Evolutionary conservation across 2,329 filamentous ascomycete species (phyloP), one percentile per base, ranked within the genome.

Genomic region (Aspergillus unguis): DNA sequence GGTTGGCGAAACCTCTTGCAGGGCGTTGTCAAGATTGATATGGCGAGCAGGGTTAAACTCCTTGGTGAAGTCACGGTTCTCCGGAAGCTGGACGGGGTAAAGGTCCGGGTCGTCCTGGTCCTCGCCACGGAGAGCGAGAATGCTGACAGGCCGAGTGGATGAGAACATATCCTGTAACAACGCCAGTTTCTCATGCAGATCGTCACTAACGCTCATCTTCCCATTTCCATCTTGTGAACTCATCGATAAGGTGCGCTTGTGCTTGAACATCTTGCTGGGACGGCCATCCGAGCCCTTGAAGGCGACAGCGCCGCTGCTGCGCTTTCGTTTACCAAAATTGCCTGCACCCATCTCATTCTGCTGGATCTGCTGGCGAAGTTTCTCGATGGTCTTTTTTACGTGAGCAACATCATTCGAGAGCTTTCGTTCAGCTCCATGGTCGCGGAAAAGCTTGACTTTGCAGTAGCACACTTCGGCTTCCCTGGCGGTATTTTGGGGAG

Each of bases 361-460:
- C 0, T 87, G 79, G 55, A 96, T 94, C 65, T 96, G 92, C 66
- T 96, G 91, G 71, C 95, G 95, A 43, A 96, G 76, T 73, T 96
- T 97, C 66, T 96, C 92, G 62, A 97, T 96, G 0, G 88, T 90
- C 75, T 96, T 97, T 72, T 95, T 95, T 58, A 97, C 89, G 64
- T 97, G 92, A 0, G 90, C 88, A 6, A 96, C 83, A 62, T 97
- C 92, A 66, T 97, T 97, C 11, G 92, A 92, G 1, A 97, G 80
- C 69, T 97, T 97, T 46, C 92, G 85, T 71, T 97, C 92, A 0
- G 94, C 94, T 26, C 92, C 92, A 64, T 97, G 94, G 66, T 97
- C 92, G 57, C 92, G 84, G 79, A 97, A 97, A 2, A 97, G 83
- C 71, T 97, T 97, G 55, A 96, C 92, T 72, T 95, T 96, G 80